A percentile compares a stretch with the other conserved stretches of the same genome.
phyloP scores from a whole-genome alignment of 2,329 filamentous ascomycete species.

The Sarocladium brachiariae region DNA sequence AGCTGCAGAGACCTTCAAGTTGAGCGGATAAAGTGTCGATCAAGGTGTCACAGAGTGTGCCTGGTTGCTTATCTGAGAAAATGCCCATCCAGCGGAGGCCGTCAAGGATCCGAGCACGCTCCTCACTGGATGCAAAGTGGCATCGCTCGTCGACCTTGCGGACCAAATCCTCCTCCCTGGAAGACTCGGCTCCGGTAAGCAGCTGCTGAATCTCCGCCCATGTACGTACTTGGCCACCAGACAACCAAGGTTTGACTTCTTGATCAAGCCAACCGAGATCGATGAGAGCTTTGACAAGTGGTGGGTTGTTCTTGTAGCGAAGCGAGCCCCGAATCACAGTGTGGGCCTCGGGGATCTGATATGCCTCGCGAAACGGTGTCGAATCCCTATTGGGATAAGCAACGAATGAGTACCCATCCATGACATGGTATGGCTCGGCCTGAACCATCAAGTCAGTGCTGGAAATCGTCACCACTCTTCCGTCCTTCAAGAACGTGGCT shows the following conservation, averaged over 20 bases:
- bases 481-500: constrained; percentile 58
- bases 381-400: constrained; percentile 67
- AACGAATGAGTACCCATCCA: constrained; percentile 51
- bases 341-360: constrained; percentile 62
- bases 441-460: constrained; percentile 53
- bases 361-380: constrained; percentile 58
- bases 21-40: constrained; percentile 70
- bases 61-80: constrained; percentile 31
- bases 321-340: constrained; percentile 62
- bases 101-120: constrained; percentile 45
- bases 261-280: constrained; percentile 55
- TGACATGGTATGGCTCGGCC: constrained; percentile 61
- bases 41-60: constrained; percentile 54
- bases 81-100: constrained; percentile 23
- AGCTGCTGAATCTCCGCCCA: constrained; percentile 18
- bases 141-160: constrained; percentile 56
- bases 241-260: constrained; percentile 14
- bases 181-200: constrained; percentile 11
- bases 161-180: constrained; percentile 40
- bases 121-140: constrained; percentile 50
- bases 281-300: constrained; percentile 61
- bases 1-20: constrained; percentile 59
- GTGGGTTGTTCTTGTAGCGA: constrained; percentile 61
- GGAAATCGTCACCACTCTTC: constrained; percentile 39
- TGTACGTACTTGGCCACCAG: constrained; percentile 12